Base-by-base conservation (phyloP, 768 basidiomycete species). In the Macrocybe gigantea region DNA sequence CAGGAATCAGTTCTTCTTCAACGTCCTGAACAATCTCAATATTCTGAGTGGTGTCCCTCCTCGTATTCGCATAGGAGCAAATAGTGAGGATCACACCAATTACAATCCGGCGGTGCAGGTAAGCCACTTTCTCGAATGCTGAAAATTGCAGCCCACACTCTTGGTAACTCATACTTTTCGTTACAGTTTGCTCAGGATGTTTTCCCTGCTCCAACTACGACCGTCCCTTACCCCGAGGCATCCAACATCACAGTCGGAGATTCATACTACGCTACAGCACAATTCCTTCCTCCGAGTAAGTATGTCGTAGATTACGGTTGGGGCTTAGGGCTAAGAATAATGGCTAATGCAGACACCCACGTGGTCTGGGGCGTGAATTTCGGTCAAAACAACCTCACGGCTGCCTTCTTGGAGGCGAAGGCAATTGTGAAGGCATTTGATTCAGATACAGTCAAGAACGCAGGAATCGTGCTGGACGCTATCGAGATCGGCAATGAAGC, bases 291-390 rank as follows among this genome's bases (percentile, higher is more conserved):
- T 48, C 42, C 52, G 9, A 48, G 55, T 54, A 51, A 12, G 47
- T 15, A 11, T 8, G 12, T 14, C 33, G 5, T 9, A 31, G 9
- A 12, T 14, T 38, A 10, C 1, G 5, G 9, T 14, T 7, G 11
- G 31, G 8, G 5, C 34, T 15, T 38, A 31, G 11, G 14, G 14
- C 35, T 4, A 13, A 15, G 33, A 34, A 6, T 14, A 34, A 11
- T 22, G 29, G 36, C 5, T 29, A 41, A 32, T 32, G 38, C 53
- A 82, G 82, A 75, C 22, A 82, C 82, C 7, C 75, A 72, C 43
- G 79, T 86, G 52, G 78, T 69, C 10, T 86, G 81, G 81, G 83
- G 82, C 10, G 65, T 85, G 41, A 85, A 87, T 60, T 63, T 85
- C n/a, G 81, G 80, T 5, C 59, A 64, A 47, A 60, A 68, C 39